Percentiles rank a stretch among this genome's conserved stretches.
These are phyloP conservation scores for Ulota crispa DNA, from an alignment of 225 moss, liverwort and hornwort species.

Conservation along the genomic window DNA sequence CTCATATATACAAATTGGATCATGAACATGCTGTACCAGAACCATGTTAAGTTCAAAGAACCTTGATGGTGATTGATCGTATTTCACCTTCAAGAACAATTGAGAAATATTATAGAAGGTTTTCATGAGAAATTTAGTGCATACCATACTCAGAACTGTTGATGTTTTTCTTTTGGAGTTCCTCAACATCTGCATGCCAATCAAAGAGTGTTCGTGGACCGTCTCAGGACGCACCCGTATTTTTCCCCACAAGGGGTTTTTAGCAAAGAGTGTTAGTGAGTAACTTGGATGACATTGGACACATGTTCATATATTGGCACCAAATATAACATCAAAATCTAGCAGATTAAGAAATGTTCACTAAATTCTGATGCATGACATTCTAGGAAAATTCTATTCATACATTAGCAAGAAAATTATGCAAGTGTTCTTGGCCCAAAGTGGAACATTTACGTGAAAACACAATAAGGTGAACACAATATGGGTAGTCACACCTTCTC, in stretches of 20 bases:
- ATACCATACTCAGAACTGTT: conserved; percentile 25
- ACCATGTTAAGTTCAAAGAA: neutral
- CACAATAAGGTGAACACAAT: neutral
- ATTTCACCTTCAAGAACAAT: neutral
- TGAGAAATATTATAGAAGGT: too few species aligned
- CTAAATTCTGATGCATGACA: too few species aligned
- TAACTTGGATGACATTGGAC: neutral
- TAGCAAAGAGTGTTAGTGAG: neutral
- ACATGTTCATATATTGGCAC: neutral
- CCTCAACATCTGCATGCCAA: conserved; percentile 57
- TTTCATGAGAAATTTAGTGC: neutral
- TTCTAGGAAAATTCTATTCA: neutral
- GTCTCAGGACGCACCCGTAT: too few species aligned
- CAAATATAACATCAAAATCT: neutral
- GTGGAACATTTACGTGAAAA: neutral
- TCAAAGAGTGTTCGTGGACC: too few species aligned
- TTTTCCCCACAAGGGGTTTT: too few species aligned
- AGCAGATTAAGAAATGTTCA: too few species aligned
- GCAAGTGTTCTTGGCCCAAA: neutral
- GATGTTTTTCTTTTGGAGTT: conserved; percentile 22
- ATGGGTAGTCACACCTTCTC: too few species aligned
- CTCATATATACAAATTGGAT: neutral
- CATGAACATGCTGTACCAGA: neutral
- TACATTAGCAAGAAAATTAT: neutral
- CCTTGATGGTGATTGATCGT: neutral